Percentiles rank a stretch among this genome's conserved stretches.
These are phyloP conservation scores for Conticribra guillardii DNA, from an alignment of 108 stramenopile species.

Conservation along the genomic window DNA sequence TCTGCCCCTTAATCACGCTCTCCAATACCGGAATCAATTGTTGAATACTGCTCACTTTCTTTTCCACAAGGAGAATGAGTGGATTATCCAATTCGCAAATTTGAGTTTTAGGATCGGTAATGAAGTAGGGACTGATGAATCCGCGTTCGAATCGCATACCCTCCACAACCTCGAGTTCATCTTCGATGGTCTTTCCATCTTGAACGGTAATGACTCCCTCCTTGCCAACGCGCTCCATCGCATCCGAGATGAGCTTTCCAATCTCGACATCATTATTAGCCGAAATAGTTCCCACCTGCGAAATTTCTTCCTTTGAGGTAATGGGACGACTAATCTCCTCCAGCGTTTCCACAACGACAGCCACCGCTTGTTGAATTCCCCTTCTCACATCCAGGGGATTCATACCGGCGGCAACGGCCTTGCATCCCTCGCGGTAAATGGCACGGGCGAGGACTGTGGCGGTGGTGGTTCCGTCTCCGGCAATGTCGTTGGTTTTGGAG, in stretches of 20 bases:
- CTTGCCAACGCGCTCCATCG: conserved; percentile 99
- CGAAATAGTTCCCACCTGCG: conserved; percentile 99
- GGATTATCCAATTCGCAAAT: conserved; percentile 96
- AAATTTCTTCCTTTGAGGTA: conserved; percentile 95
- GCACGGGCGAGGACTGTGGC: conserved; percentile 98
- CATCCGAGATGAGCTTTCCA: conserved; percentile 94
- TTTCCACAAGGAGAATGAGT: conserved; percentile 96
- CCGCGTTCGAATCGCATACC: conserved; percentile 99
- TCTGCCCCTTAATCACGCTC: conserved; percentile 90
- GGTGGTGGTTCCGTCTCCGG: conserved; percentile 99
- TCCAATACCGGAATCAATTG: conserved; percentile 97
- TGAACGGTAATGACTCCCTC: conserved; percentile 99
- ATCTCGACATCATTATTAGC: conserved; percentile 97
- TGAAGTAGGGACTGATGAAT: conserved; percentile 99
- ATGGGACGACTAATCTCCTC: conserved; percentile 92
- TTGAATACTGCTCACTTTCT: conserved; percentile 97
- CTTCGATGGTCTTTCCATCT: conserved; percentile 99
- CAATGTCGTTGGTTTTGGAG: conserved; percentile 98
- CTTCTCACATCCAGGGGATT: conserved; percentile 97
- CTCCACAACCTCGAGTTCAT: conserved; percentile 99
- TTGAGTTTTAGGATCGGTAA: conserved; percentile 98
- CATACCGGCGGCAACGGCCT: conserved; percentile 99
- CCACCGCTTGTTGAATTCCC: conserved; percentile 96
- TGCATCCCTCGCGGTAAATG: conserved; percentile 98
- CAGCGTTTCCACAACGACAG: conserved; percentile 87